These are phyloP conservation scores for Dactylellina leptospora DNA, from an alignment of 2,329 filamentous ascomycete species.

Conservation along the genomic window DNA sequence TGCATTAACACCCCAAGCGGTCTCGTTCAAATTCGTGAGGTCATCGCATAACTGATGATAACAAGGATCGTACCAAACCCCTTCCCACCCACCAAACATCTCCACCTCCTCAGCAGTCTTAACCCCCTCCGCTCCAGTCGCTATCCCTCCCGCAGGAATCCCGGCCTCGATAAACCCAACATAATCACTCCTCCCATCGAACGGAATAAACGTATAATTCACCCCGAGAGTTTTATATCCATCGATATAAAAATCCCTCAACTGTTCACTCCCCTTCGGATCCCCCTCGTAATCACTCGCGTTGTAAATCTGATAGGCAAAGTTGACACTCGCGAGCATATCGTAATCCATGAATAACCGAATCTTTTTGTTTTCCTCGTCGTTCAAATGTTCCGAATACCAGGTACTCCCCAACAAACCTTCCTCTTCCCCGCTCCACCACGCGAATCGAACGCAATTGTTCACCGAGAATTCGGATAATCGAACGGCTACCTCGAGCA, in stretches of 20 bases:
- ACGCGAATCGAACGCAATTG: conserved; percentile 73
- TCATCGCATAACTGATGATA: conserved; percentile 68
- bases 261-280: conserved; percentile 75
- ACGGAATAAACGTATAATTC: conserved; percentile 75
- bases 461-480: conserved; percentile 68
- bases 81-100: conserved; percentile 76
- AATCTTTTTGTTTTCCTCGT: conserved; percentile 70
- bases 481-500: conserved; percentile 71
- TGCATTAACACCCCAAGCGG: conserved; percentile 67
- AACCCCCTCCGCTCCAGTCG: conserved; percentile 78
- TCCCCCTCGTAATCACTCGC: conserved; percentile 73
- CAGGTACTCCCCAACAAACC: conserved; percentile 71
- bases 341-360: conserved; percentile 76
- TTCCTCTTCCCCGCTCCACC: conserved; percentile 75
- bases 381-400: conserved; percentile 67
- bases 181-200: conserved; percentile 83
- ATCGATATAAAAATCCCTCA: conserved; percentile 73
- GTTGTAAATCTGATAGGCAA: conserved; percentile 74
- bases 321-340: conserved; percentile 74
- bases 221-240: conserved; percentile 72
- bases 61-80: conserved; percentile 66
- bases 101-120: conserved; percentile 74
- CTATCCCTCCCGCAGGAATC: conserved; percentile 78
- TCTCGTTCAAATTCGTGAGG: conserved; percentile 66
- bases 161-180: conserved; percentile 77